These are phyloP conservation scores for Saprolegnia diclina DNA, from an alignment of 352 stramenopile genomes.

Conservation along the genomic window DNA sequence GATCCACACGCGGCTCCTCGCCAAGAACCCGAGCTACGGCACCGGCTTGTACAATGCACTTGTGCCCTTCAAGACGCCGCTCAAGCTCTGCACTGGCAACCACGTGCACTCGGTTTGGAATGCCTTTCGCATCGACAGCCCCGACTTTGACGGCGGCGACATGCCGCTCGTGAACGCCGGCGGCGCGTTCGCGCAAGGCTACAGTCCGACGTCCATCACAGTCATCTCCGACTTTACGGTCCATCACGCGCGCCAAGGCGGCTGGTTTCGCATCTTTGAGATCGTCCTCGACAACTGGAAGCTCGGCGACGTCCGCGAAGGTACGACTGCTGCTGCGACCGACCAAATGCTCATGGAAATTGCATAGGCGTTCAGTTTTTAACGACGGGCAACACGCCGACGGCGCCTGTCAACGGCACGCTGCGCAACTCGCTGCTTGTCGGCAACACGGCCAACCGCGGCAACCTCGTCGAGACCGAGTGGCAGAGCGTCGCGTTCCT, in stretches of 20 bases:
- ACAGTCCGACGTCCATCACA: constrained; percentile 32
- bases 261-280: constrained; percentile 36
- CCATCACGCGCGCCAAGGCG: constrained; percentile 37
- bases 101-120: constrained; percentile 30
- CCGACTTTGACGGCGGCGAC: constrained; percentile 31
- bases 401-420: constrained; percentile 31
- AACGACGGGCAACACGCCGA: constrained; percentile 34
- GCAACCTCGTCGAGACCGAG: constrained; percentile 32
- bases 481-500: constrained; percentile 41
- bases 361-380: constrained; percentile 32
- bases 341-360: background rate
- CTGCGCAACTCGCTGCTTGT: constrained; percentile 40
- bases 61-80: constrained; percentile 31
- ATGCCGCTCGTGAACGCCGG: constrained; percentile 24
- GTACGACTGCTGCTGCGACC: background rate
- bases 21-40: constrained; percentile 33
- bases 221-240: constrained; percentile 34
- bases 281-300: constrained; percentile 35
- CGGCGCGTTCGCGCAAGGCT: constrained; percentile 26
- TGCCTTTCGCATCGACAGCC: constrained; percentile 36
- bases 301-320: constrained; percentile 37
- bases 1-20: constrained; percentile 36
- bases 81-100: constrained; percentile 33
- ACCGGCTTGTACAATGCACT: constrained; percentile 33
- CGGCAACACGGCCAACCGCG: constrained; percentile 36